Conservation (phyloP, 192 early-diverging fungal species). For the Coemansia sp. region DNA sequence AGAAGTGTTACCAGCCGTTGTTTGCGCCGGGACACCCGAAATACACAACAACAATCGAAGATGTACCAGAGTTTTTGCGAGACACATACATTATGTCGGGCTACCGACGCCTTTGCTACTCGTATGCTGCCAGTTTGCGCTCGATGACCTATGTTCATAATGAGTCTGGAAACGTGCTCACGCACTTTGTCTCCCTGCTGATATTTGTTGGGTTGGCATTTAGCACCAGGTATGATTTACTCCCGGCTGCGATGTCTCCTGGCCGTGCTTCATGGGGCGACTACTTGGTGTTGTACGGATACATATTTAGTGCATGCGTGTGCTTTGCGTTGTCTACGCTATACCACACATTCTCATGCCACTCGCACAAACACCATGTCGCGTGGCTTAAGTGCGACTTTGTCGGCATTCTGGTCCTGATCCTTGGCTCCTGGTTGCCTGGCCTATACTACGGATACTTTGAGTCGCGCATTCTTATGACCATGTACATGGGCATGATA, state of each 20-base stretch:
- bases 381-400: slow-evolving; percentile 79
- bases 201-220: slow-evolving; percentile 57
- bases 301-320: slow-evolving; percentile 71
- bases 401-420: slow-evolving; percentile 84
- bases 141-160: slow-evolving; percentile 87
- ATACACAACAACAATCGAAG: slow-evolving; percentile 49
- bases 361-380: slow-evolving; percentile 63
- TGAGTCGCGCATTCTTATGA: slow-evolving; percentile 55
- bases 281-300: slow-evolving; percentile 69
- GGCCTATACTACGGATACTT: slow-evolving; percentile 60
- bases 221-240: slow-evolving; percentile 44
- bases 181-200: slow-evolving; percentile 76
- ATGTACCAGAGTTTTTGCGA: slow-evolving; percentile 69
- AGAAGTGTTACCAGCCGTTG: slow-evolving; percentile 30
- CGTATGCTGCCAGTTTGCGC: slow-evolving; percentile 69
- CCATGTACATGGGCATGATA: slow-evolving; percentile 62
- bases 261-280: slow-evolving; percentile 61
- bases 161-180: slow-evolving; percentile 90
- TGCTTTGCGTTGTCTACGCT: slow-evolving; percentile 78
- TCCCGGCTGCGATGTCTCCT: slow-evolving; percentile 41
- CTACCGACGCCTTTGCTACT: slow-evolving; percentile 77
- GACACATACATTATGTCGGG: slow-evolving; percentile 79
- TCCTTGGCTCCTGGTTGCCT: slow-evolving; percentile 58
- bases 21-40: slow-evolving; percentile 44
- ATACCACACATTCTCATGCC: slow-evolving; percentile 82